Evolutionary conservation across 2,329 filamentous ascomycete genomes (phyloP), one percentile per base, ranked within the genome.

Genomic region (Zarea fungicola): DNA sequence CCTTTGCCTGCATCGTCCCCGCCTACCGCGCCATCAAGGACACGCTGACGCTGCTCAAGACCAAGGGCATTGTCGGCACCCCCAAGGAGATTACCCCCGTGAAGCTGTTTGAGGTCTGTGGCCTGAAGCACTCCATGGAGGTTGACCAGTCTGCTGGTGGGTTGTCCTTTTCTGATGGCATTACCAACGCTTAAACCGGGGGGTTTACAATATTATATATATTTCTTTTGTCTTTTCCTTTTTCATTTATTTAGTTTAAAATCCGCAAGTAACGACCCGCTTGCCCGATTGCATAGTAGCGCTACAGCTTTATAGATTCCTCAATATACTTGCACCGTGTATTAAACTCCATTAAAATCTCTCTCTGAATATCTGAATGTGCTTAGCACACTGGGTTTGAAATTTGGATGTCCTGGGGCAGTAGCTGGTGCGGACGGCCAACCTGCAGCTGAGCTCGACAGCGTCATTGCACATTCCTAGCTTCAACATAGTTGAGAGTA

Each of bases 91-190:
- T 73, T 50, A 72, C 71, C 0, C 74, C 75, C 0, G 68, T 65
- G 46, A 71, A 69, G 50, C 53, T 79, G 23, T 80, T 80, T 54
- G 69, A 73, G 54, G 67, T 76, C 1, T 77, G 76, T 56, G 77
- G 77, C 1, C 52, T 80, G 58, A 66, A 72, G 31, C 73, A 78
- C 28, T 58, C 70, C 22, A 72, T 78, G 59, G 69, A 68, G 5
- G 70, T 80, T 56, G 77, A 80, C 42, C 31, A 52, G 13, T 56
- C 54, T 29, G 56, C 56, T 18, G 60, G 45, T 21, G 56, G 56
- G 21, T 16, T 52, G 1, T 48, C 49, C 26, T 52, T 52, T 34
- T 19, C 44, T 13, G 35, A 44, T 7, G 49, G 44, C 40, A 40
- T 52, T 23, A 28, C 36, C 13, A 48, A 48, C 37, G 45, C 45